These are phyloP conservation scores for Erodium moschatum DNA, from an alignment of 441 rosid genomes.

Conservation along the genomic window DNA sequence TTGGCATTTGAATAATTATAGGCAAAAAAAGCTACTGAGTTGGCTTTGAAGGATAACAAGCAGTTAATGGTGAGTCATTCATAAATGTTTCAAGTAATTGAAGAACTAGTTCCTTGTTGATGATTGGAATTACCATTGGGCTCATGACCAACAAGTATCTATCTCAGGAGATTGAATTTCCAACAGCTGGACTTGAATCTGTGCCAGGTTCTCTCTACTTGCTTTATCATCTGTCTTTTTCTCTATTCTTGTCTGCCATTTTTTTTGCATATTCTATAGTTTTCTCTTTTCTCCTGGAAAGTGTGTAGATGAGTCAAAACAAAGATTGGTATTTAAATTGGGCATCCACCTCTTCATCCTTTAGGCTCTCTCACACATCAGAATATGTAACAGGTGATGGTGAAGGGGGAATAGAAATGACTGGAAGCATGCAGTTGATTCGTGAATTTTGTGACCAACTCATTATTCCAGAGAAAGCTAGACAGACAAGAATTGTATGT, in stretches of 20 bases:
- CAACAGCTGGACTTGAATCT: constrained; percentile 84
- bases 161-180: constrained; percentile 86
- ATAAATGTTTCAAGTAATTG: constrained; percentile 19
- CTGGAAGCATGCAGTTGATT: constrained; percentile 73
- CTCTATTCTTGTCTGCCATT: constrained; percentile 6
- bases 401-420: constrained; percentile 95
- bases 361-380: neutral
- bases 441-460: constrained; percentile 74
- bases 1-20: constrained; percentile 23
- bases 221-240: neutral
- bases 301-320: neutral
- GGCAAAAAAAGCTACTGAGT: constrained; percentile 63
- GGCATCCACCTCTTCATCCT: neutral
- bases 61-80: constrained; percentile 64
- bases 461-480: constrained; percentile 46
- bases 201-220: constrained; percentile 54
- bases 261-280: neutral
- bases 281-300: neutral
- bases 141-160: constrained; percentile 23
- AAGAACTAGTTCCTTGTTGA: neutral
- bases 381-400: constrained; percentile 57
- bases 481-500: constrained; percentile 73
- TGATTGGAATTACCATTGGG: constrained; percentile 15
- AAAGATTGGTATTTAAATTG: neutral
- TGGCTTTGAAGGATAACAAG: constrained; percentile 54